A percentile compares a stretch with the other conserved stretches of the same genome.
These are phyloP conservation scores for Knufia petricola DNA, from an alignment of 2,329 filamentous ascomycete genomes.

Conservation along the genomic window DNA sequence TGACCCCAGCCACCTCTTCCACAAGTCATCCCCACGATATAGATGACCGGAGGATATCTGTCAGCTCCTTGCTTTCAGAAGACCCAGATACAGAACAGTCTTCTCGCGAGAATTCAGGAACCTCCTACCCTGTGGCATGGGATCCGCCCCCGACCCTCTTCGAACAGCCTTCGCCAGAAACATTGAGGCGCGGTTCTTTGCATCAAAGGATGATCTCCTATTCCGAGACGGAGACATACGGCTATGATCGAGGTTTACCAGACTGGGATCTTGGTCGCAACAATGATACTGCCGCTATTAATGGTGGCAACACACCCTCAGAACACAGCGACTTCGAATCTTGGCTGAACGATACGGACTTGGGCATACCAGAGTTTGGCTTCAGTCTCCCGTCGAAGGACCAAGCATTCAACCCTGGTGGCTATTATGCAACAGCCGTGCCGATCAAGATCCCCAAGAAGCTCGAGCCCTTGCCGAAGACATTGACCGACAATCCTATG, in stretches of 20 bases:
- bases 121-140: constrained; percentile 2
- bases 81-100: constrained; percentile 29
- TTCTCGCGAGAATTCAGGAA: constrained; percentile 11
- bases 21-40: constrained; percentile 24
- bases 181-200: constrained; percentile 19
- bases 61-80: constrained; percentile 54
- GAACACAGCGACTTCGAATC: constrained; percentile 24
- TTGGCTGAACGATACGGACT: constrained; percentile 22
- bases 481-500: constrained; percentile 63
- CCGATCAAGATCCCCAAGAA: constrained; percentile 52
- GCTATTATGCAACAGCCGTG: constrained; percentile 63
- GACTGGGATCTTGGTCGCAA: constrained; percentile 64
- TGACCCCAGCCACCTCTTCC: constrained; percentile 35
- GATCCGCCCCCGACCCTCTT: constrained; percentile 4
- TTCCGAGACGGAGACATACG: constrained; percentile 41
- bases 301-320: constrained; percentile 34
- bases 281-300: constrained; percentile 59
- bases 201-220: constrained; percentile 23
- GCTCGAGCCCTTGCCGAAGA: constrained; percentile 46
- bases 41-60: constrained; percentile 49
- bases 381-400: constrained; percentile 41
- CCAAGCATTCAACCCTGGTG: constrained; percentile 48
- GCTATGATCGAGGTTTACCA: constrained; percentile 59
- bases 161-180: constrained; percentile 11
- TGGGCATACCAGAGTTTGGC: constrained; percentile 34